Base-by-base conservation (phyloP, 2,329 filamentous ascomycete genomes). In the Penicillium sp. region DNA sequence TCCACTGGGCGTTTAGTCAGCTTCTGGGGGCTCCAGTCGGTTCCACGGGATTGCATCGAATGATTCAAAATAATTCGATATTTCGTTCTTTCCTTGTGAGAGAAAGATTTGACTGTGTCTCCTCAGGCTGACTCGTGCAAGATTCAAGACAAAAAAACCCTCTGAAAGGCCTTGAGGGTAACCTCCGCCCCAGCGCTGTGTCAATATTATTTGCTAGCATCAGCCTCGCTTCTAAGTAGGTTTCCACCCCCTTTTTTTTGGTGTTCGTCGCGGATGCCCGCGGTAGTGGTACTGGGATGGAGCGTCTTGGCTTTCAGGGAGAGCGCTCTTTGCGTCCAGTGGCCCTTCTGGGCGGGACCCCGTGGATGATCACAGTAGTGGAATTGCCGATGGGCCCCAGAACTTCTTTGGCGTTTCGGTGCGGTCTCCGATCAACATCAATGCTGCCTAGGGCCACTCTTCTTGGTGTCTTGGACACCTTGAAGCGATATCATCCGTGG, bases 1-100 rank as follows among this genome's bases (percentile, higher is more conserved):
- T 35, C 69, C 67, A 69, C 65, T 58, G 7, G 51, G 19, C 33
- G 22, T 15, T 62, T 60, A 67, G 50, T 65, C 63, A 64, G 58
- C 54, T 35, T 26, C 33, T 40, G 24, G 44, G 28, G 54, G 44
- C 56, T 58, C 56, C 47, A 33, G 30, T 51, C 38, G 42, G 45
- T 58, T 51, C 45, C 45, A 42, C 35, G 30, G 50, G 50, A 28
- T 42, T 42, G 40, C 9, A 7, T 19, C 12, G 10, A 33, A 51
- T 51, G 28, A 28, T 47, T 47, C 44, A 44, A 51, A 15, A 9
- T 33, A 30, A 51, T 51, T 51, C 28, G 49, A 35, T 15, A 15
- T 4, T 33, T 22, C 10, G 8, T n/a, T 7, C 49, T 35, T 9
- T 22, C 45, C 26, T 44, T 10, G 19, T 17, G 19, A 2, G 26